Evolutionary conservation across 2,329 filamentous ascomycete species (phyloP), one percentile per base, ranked within the genome.

Genomic region (Apiospora koreana): DNA sequence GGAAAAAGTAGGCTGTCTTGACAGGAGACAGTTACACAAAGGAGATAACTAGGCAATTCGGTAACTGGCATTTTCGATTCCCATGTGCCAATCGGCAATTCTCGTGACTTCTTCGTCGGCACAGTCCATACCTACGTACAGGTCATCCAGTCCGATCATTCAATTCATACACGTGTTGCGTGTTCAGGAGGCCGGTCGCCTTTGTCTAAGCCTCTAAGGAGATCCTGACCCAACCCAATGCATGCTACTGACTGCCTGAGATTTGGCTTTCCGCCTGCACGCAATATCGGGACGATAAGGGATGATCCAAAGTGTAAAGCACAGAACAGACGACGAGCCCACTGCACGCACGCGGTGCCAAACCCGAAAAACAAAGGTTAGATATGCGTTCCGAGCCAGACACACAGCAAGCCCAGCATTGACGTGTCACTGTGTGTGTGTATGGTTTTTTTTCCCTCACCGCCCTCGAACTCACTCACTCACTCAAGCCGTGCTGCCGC

Each of bases 1-100:
- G 54, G 48, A 28, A 28, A 10, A 28, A 28, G 25, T 45, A 16
- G 12, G 46, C 25, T 21, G 25, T 18, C 25, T 54, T n/a, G n/a
- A n/a, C n/a, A n/a, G n/a, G n/a, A n/a, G 50, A 58, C 50, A 58
- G 31, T 62, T 31, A 9, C 54, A 14, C 54, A 38, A 62, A 38
- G 54, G 54, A 62, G 54, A 62, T 62, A 62, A n/a, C 54, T 62
- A 62, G 54, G 54, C 31, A 38, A n/a, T 62, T 62, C 54, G 54
- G 54, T 31, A 62, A 38, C 31, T 1, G 31, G 35, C 50, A 8
- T 38, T n/a, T 62, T 38, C 28, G 28, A 62, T 38, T 62, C 54
- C 54, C 54, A 62, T 62, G 54, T 62, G 54, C 38, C 9, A 23
- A 38, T 38, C 54, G 54, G 31, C 10, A 62, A 38, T 62, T 38